A percentile compares a stretch with the other conserved stretches of the same genome.
Evolutionary conservation across 306 rosid genomes (phyloP).

Genomic region (Hippophae tibetana): DNA sequence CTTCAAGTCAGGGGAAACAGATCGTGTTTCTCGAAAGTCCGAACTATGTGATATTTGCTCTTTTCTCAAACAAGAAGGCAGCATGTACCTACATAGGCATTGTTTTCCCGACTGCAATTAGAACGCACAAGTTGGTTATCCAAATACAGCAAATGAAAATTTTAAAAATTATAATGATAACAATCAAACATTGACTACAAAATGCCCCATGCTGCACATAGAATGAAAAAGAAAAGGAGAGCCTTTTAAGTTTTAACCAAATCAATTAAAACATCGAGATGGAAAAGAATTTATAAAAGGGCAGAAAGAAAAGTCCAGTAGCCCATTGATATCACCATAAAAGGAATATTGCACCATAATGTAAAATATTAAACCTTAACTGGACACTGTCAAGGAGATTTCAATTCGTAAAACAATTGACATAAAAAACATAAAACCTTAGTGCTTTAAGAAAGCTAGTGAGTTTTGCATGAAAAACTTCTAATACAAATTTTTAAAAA

Average conservation of each 20-base stretch:
- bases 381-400: neutral
- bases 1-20: slow-evolving; percentile 49
- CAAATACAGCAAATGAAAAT: slow-evolving; percentile 6
- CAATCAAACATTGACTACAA: neutral
- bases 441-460: too few species aligned
- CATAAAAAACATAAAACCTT: too few species aligned
- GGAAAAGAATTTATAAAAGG: neutral
- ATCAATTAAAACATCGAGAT: too few species aligned
- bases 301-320: neutral
- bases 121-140: neutral
- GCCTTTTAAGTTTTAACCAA: too few species aligned
- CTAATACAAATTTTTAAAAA: too few species aligned
- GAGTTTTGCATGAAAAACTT: too few species aligned
- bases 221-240: too few species aligned
- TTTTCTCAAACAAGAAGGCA: slow-evolving; percentile 62
- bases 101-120: slow-evolving; percentile 82
- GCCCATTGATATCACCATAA: neutral
- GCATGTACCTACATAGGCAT: slow-evolving; percentile 68
- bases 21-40: slow-evolving; percentile 56
- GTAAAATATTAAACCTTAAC: neutral
- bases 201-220: neutral
- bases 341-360: neutral
- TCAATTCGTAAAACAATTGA: too few species aligned
- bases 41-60: slow-evolving; percentile 34
- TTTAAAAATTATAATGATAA: neutral